Conservation (phyloP, 2,329 filamentous ascomycete species). For the Hymenoscyphus occultus region DNA sequence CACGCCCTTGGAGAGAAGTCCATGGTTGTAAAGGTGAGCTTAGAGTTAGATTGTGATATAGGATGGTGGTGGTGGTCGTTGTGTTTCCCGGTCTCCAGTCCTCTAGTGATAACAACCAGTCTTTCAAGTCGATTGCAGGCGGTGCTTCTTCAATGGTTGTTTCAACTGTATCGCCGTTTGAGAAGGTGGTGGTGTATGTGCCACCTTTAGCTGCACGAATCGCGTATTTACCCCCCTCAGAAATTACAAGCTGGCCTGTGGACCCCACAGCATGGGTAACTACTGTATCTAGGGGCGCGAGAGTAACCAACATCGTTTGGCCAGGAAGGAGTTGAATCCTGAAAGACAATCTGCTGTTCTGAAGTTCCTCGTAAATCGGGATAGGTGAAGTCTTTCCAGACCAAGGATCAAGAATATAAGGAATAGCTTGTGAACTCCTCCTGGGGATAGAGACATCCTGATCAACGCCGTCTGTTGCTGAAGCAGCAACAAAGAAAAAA, state of each 20-base stretch:
- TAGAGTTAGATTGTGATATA: background rate
- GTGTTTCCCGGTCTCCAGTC: conserved; percentile 9
- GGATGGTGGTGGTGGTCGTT: conserved; percentile 3
- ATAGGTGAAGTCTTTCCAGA: background rate
- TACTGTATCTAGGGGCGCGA: conserved; percentile 5
- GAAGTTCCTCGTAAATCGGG: background rate
- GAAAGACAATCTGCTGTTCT: background rate
- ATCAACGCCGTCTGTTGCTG: conserved; percentile 6
- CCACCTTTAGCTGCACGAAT: background rate
- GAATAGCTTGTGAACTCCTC: conserved; percentile 2
- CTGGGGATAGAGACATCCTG: background rate
- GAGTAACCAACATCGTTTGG: conserved; percentile 6
- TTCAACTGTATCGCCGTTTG: background rate
- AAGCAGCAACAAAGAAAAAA: conserved; percentile 3
- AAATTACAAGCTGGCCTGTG: background rate
- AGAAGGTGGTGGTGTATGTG: conserved; percentile 1
- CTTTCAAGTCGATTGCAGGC: background rate
- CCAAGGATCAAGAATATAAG: conserved; percentile 9
- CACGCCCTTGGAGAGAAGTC: background rate
- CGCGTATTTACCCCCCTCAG: background rate
- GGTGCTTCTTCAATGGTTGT: background rate
- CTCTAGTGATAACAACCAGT: conserved; percentile 1
- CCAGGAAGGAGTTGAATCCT: background rate
- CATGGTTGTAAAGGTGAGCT: background rate
- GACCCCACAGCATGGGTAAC: background rate